Base-by-base conservation (phyloP, 2,329 filamentous ascomycete genomes). In the Nemania sp. region DNA sequence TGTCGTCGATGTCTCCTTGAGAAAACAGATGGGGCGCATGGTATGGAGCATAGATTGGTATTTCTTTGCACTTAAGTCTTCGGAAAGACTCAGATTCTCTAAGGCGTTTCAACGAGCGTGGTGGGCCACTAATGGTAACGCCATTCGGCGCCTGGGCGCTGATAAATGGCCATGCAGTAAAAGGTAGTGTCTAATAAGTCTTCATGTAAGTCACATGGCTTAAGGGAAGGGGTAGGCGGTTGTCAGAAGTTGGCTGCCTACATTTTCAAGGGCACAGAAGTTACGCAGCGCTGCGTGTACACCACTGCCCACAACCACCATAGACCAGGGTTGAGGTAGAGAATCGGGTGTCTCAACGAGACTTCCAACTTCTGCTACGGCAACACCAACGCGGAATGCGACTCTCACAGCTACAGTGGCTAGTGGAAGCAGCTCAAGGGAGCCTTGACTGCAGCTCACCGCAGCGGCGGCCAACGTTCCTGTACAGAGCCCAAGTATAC, bases 401-500 rank as follows among this genome's bases (percentile, higher is more conserved):
- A 41, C 35, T 41, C 35, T 41, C 35, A 41, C 35, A 13, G 35
- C 35, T 11, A 41, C 13, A 11, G 35, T 41, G 11, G 35, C 35
- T 15, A 41, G 15, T 41, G 78, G 20, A 73, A 49, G 43, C 5
- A 75, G 73, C 26, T 79, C 69, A 8, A 80, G 72, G n/a, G 35
- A 24, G 13, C 6, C 38, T 77, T 73, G 8, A 72, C 74, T 75
- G 59, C 72, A 75, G 52, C 75, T 72, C 49, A 79, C 72, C 7
- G 77, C 76, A 1, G 76, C 75, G 13, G 78, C 76, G 13, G 78
- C 73, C 29, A 79, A 68, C 5, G 75, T 65, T 18, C 78, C 78
- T 1, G 76, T n/a, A 15, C 53, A 56, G 22, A 56, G 53, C 18
- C 53, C 53, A 7, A 56, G 3, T 5, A 27, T 56, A 41, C 35